phyloP scores from a whole-genome alignment of 2,329 filamentous ascomycete species.

The Apiospora hydei region DNA sequence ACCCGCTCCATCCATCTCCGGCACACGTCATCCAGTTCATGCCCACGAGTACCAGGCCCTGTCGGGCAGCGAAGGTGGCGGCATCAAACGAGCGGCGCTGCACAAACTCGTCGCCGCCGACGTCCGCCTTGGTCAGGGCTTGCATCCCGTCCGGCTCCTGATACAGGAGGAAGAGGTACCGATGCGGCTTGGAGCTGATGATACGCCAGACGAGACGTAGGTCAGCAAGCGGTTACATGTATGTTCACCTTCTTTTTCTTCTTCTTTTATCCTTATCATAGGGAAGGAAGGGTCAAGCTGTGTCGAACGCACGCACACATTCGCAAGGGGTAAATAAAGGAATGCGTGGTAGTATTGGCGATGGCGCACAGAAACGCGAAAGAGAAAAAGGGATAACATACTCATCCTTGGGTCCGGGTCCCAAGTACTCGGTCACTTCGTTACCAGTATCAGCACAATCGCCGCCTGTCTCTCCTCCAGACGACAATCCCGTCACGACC shows the following conservation, averaged over 20 bases:
- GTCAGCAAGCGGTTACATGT: not conserved
- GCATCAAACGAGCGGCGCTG: slow-evolving; percentile 52
- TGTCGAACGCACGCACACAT: not conserved
- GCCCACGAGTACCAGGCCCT: slow-evolving; percentile 48
- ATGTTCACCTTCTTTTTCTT: no score
- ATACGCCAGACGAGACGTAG: not conserved
- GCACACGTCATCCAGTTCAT: slow-evolving; percentile 56
- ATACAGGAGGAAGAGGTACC: slow-evolving; percentile 55
- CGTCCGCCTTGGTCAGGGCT: slow-evolving; percentile 48
- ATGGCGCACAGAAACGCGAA: not conserved
- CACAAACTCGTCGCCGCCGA: slow-evolving; percentile 55
- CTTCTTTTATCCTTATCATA: no score
- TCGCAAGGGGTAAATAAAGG: not conserved
- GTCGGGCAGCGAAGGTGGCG: slow-evolving; percentile 46
- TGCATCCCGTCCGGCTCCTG: slow-evolving; percentile 46
- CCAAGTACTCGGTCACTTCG: slow-evolving; percentile 51
- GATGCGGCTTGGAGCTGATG: slow-evolving; percentile 54
- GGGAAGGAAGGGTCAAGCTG: not conserved
- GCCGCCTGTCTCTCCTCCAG: slow-evolving; percentile 35
- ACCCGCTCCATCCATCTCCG: slow-evolving; percentile 49
- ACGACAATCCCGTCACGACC: slow-evolving; percentile 52
- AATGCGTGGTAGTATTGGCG: not conserved
- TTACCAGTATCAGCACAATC: slow-evolving; percentile 26
- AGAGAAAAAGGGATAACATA: slow-evolving; percentile 36
- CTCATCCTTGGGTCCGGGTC: slow-evolving; percentile 55